Evolutionary conservation across 306 rosid species (phyloP), one percentile per base, ranked within the genome.

Genomic region (Mucuna pruriens): DNA sequence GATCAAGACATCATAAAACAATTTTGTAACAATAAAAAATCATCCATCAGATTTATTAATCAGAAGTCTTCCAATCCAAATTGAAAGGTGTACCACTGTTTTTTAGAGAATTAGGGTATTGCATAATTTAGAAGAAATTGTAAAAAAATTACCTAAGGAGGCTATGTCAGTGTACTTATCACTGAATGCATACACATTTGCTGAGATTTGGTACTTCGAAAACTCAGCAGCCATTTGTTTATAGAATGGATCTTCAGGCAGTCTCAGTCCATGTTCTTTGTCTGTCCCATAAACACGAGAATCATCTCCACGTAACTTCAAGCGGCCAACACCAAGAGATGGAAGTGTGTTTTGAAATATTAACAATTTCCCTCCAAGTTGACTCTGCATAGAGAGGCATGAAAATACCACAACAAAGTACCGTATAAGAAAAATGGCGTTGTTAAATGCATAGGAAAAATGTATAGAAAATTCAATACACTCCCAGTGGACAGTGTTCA

Each of bases 151-250:
- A 95, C 99, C 99, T 84, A 96, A 87, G 58, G 99, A 92, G 46
- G 98, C 99, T 77, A 96, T 89, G 88, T 96, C 99, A 20, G 98
- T 90, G 92, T 96, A 96, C 84, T 93, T 96, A 87, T 96, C 99
- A 89, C 99, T 93, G 84, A 96, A 92, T 64, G 97, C 94, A 86
- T 86, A 96, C 20, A 96, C 81, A 78, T 96, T 86, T 54, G 86
- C 92, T 66, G 93, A 92, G 81, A 96, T 96, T 85, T 96, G 99
- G 89, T 78, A 90, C 84, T 96, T 96, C 38, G 97, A 89, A 84
- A 96, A 90, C 85, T 96, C 99, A 44, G 99, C 99, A 76, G 99
- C 99, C 99, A 96, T 93, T 84, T 96, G 99, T 89, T 96, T 96
- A 90, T 96, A 96, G 81, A 93, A 92, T 67, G 97, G 99, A 88